Evolutionary conservation across 768 basidiomycete genomes (phyloP), one percentile per base, ranked within the genome.

Genomic region (Pisolithus sp.): DNA sequence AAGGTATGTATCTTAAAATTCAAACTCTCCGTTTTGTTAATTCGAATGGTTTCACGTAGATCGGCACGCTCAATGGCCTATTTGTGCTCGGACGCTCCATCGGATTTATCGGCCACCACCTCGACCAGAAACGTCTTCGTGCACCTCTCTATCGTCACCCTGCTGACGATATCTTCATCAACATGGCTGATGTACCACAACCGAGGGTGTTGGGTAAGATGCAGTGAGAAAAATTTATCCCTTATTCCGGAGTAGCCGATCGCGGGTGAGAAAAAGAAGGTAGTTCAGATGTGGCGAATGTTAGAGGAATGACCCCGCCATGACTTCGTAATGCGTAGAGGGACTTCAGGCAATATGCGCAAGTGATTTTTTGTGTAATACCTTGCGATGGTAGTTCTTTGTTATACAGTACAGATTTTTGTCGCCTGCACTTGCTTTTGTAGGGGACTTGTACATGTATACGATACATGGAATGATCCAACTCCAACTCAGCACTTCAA

Each of bases 81-180:
- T 98, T 98, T 73, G 95, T 99, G 43, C 85, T 97, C 50, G 95
- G 95, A 44, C 90, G 95, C 59, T 92, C 89, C 69, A 96, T 96
- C 68, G 95, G 94, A 58, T 96, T 98, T 81, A 93, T 95, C 62
- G 93, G 93, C 38, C 92, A 91, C 75, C 90, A 90, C 67, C 83
- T 93, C 46, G 95, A 98, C 76, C 95, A 98, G 80, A 94, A 93
- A 80, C 81, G 93, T 59, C 82, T 95, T 66, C 83, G 86, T 55
- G 91, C 91, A 36, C 90, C 91, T 41, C 76, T 97, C 49, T 95
- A 97, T 82, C 85, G 93, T 58, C 91, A 90, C 73, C 93, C 93
- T 56, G 89, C 92, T 3, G 93, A 93, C 69, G 92, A 93, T 66
- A 93, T 94, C 75, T 93, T 91, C 71, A 93, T 94, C 78, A 88